Evolutionary conservation across 371 early-diverging fungal species (phyloP), one percentile per base, ranked within the genome.

Genomic region (Smittium mucronatum): DNA sequence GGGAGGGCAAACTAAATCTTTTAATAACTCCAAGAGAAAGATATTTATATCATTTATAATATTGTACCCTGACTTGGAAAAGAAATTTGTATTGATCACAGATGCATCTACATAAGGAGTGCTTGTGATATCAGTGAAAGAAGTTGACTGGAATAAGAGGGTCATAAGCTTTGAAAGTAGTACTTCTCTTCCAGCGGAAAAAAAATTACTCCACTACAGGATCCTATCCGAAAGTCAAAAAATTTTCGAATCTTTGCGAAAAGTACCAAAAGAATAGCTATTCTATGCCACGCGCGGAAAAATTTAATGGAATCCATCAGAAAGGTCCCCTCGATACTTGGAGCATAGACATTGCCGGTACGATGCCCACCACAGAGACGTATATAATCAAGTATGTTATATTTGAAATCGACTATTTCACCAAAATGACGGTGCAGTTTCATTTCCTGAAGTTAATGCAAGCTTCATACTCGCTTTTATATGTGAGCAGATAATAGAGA

Each of bases 51-150:
- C 76, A 0, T 72, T 75, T 0, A 58, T 73, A 0, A 34, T 78
- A 0, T 8, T 8, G 17, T 71, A 68, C 17, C 78, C 81, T 0
- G 75, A 82, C n/a, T 69, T 75, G 2, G 33, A 8, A 0, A 33
- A 69, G 0, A 74, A 73, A 0, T 80, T 80, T 58, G 69, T 69
- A 29, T 66, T 82, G 0, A 78, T 75, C 1, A 78, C 79, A 0
- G 81, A 84, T 69, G 80, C 81, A 0, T 81, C 78, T 0, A 73
- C 80, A 34, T 59, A 64, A 17, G 80, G 78, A 17, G n/a, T n/a
- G n/a, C n/a, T n/a, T n/a, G n/a, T n/a, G n/a, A n/a, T n/a, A n/a
- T n/a, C n/a, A n/a, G n/a, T n/a, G n/a, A n/a, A n/a, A n/a, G n/a
- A n/a, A n/a, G n/a, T n/a, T n/a, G n/a, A n/a, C n/a, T n/a, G n/a